phyloP scores from a whole-genome alignment of 169 alveolate species.

The Cryptosporidium muris region DNA sequence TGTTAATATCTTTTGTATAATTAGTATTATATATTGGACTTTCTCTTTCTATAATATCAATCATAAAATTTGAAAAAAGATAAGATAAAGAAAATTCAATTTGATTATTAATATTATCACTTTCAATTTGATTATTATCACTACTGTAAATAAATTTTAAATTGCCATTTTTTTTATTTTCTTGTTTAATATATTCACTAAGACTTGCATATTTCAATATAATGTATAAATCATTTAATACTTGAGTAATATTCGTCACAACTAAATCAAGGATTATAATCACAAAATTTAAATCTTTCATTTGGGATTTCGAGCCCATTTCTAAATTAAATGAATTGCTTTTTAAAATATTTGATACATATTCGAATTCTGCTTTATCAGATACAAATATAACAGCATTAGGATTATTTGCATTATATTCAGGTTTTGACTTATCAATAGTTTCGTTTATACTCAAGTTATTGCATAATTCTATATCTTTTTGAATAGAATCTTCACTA shows the following conservation, averaged over 20 bases:
- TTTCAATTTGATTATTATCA: too few relatives aligned
- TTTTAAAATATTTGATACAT: conserved; percentile 30
- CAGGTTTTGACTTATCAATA: too few relatives aligned
- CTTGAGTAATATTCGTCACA: conserved; percentile 8
- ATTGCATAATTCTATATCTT: too few relatives aligned
- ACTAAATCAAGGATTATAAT: conserved; percentile 38
- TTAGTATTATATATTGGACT: neutral
- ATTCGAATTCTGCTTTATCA: conserved; percentile 9
- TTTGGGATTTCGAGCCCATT: neutral
- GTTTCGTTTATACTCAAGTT: too few relatives aligned
- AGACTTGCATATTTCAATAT: neutral
- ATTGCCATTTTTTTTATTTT: too few relatives aligned
- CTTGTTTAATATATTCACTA: neutral
- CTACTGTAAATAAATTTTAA: too few relatives aligned
- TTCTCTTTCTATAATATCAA: too few relatives aligned
- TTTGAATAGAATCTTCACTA: too few relatives aligned
- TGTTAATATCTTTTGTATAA: neutral
- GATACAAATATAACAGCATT: neutral
- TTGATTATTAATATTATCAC: too few relatives aligned
- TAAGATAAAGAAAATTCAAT: too few relatives aligned
- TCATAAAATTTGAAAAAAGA: too few relatives aligned
- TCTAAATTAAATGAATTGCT: neutral
- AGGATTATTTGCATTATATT: too few relatives aligned
- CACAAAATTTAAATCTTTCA: conserved; percentile 26
- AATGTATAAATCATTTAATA: neutral